These are phyloP conservation scores for Ogataea pilisensis DNA, from an alignment of 805 yeast genomes.

Conservation along the genomic window DNA sequence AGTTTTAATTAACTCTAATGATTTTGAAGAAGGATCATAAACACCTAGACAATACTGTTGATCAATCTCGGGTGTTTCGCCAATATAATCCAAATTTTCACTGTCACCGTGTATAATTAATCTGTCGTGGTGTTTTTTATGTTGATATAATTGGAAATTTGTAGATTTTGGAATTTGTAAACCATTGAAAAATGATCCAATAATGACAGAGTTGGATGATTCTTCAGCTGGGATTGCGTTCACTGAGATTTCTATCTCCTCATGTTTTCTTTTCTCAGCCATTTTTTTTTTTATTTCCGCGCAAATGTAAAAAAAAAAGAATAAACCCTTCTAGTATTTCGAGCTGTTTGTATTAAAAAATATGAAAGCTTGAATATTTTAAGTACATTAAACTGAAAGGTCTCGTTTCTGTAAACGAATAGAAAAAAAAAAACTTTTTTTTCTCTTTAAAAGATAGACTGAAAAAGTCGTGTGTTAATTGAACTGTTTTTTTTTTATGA, in stretches of 20 bases:
- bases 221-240: slow-evolving; percentile 30
- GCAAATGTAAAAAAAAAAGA: not conserved
- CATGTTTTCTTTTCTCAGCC: slow-evolving; percentile 31
- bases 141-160: slow-evolving; percentile 58
- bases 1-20: slow-evolving; percentile 57
- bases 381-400: too few relatives aligned
- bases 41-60: slow-evolving; percentile 69
- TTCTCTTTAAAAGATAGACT: too few relatives aligned
- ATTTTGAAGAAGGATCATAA: slow-evolving; percentile 62
- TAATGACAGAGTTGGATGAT: slow-evolving; percentile 44
- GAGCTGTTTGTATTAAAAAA: too few relatives aligned
- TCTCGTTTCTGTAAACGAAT: too few relatives aligned
- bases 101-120: slow-evolving; percentile 74
- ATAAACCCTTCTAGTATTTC: too few relatives aligned
- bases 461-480: too few relatives aligned
- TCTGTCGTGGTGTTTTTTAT: slow-evolving; percentile 35
- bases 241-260: slow-evolving; percentile 25
- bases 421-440: too few relatives aligned
- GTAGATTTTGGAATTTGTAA: slow-evolving; percentile 55
- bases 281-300: slow-evolving; percentile 10
- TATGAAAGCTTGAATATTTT: too few relatives aligned
- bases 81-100: slow-evolving; percentile 68
- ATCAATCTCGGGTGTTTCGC: slow-evolving; percentile 39
- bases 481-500: too few relatives aligned
- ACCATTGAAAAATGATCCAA: slow-evolving; percentile 81